Conservation (phyloP, 2,329 filamentous ascomycete species). For the Fusarium circinatum region DNA sequence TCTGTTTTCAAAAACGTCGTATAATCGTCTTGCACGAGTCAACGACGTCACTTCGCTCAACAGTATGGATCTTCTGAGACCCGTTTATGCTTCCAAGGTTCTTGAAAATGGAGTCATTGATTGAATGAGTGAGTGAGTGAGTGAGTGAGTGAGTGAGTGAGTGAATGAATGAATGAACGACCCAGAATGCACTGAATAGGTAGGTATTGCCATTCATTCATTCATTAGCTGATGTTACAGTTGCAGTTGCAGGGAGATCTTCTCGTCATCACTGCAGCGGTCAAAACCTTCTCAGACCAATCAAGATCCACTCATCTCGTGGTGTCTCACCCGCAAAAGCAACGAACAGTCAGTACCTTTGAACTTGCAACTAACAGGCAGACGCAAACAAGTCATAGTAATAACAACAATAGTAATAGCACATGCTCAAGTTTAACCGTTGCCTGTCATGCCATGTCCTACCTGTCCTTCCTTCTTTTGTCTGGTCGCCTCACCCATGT, state of each 20-base stretch:
- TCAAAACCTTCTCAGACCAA: constrained; percentile 13
- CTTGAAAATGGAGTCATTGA: background rate
- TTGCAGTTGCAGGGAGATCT: constrained; percentile 13
- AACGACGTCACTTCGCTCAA: constrained; percentile 33
- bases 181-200: background rate
- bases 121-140: background rate
- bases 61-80: constrained; percentile 11
- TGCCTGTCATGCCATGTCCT: background rate
- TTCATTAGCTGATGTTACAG: background rate
- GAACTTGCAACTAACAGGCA: background rate
- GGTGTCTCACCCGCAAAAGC: constrained; percentile 31
- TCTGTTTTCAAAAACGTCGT: background rate
- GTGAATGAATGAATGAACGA: background rate
- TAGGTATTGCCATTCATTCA: background rate
- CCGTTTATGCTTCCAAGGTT: constrained; percentile 10
- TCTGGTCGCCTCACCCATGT: background rate
- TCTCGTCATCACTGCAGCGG: constrained; percentile 11
- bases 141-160: background rate
- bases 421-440: background rate
- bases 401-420: background rate
- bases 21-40: constrained; percentile 8
- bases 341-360: background rate
- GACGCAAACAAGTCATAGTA: background rate
- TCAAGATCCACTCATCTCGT: constrained; percentile 35
- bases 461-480: background rate